Base-by-base conservation (phyloP, 1,139 yeast species). In the Pichia terricola region DNA sequence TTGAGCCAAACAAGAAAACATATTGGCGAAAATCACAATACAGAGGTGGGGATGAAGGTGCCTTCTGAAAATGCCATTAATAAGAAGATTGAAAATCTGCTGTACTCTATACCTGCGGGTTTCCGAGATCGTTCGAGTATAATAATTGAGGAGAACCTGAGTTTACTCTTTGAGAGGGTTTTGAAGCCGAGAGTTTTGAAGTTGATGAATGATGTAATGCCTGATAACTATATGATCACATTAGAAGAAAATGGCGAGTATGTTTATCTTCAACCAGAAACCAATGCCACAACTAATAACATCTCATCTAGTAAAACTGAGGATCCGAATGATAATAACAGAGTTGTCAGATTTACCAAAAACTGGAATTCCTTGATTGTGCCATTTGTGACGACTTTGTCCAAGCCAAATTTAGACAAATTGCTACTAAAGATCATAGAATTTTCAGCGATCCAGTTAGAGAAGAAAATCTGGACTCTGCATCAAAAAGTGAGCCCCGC, bases 401-500 rank as follows among this genome's bases (percentile, higher is more conserved):
- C 88, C 56, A 68, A 74, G 44, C 63, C 65, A 47, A 64, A 73
- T 49, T 69, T 72, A 65, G 66, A 64, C 34, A 72, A 69, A 42
- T 64, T 86, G 35, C 63, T 85, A 35, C 61, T 72, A 16, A 58
- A 69, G 11, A 64, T 79, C 4, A 79, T 82, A 2, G 73, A 79
- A 7, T 70, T 70, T 35, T 54, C 67, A 25, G 61, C 69, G 58
- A 63, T 79, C 56, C 51, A 72, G 50, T 58, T 79, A 4, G 96
- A 89, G 56, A 72, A 75, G 53, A 79, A 80, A 54, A 67, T 91
- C 37, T 75, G 88, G 75, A 53, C 69, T 4, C 68, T 85, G 38
- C 75, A 81, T 47, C 77, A 78, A 43, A 76, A 73, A 48, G 78
- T 87, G 50, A 88, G 85, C 55, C 95, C 85, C 53, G 65, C 85